phyloP scores from a whole-genome alignment of 1,284 basidiomycete species.

The Bjerkandera adusta region DNA sequence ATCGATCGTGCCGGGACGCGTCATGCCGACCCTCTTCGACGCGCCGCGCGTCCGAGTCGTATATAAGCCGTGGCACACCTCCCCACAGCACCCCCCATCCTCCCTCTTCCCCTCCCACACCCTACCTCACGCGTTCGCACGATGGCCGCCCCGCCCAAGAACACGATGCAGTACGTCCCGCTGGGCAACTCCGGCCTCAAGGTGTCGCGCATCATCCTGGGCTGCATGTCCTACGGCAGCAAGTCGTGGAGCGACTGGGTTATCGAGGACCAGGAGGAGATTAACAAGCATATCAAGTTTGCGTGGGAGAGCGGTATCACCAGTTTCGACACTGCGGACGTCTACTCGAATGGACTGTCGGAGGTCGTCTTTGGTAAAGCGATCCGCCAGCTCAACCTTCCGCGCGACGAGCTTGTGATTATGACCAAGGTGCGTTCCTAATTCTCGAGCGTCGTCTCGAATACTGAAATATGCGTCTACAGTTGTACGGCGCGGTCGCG shows the following conservation, averaged over 20 bases:
- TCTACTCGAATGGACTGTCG: conserved; percentile 29
- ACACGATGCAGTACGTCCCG: no score
- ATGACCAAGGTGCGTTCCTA: conserved; percentile 27
- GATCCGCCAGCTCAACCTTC: conserved; percentile 28
- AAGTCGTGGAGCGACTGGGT: conserved; percentile 36
- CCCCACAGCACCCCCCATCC: no score
- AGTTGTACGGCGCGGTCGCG: conserved; percentile 20
- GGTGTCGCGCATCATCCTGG: conserved; percentile 40
- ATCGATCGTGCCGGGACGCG: no score
- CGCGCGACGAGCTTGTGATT: conserved; percentile 39
- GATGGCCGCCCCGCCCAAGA: no score
- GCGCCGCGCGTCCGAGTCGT: no score
- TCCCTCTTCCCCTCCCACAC: no score
- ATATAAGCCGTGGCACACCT: no score
- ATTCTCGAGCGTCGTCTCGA: not conserved
- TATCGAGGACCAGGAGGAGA: conserved; percentile 38
- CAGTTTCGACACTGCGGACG: no score
- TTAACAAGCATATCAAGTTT: conserved; percentile 34
- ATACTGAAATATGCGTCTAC: conserved; percentile 1
- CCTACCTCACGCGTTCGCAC: no score
- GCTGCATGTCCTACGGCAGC: conserved; percentile 36
- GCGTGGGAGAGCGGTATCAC: no score
- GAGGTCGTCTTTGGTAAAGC: conserved; percentile 32
- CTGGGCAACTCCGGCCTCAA: conserved; percentile 45
- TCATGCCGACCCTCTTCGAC: no score